Percentiles rank a stretch among this genome's conserved stretches.
These are phyloP conservation scores for Microsporum ferrugineum DNA, from an alignment of 2,329 filamentous ascomycete genomes.

Conservation along the genomic window DNA sequence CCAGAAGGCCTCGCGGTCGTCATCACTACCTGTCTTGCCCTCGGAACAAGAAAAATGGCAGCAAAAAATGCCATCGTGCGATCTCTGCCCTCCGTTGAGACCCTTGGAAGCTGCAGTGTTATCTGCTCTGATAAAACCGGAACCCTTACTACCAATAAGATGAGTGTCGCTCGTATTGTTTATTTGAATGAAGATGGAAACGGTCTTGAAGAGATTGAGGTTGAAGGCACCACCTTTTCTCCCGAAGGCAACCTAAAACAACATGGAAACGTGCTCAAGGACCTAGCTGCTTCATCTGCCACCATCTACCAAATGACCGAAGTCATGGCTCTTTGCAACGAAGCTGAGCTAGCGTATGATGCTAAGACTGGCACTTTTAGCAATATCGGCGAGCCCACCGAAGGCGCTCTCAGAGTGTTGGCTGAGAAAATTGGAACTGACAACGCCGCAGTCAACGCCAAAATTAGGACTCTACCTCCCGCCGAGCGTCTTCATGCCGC, in stretches of 20 bases:
- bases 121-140: constrained; percentile 99
- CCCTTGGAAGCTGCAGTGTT: constrained; percentile 94
- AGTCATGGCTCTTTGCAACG: constrained; percentile 70
- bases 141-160: constrained; percentile 95
- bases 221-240: constrained; percentile 86
- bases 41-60: constrained; percentile 97
- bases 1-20: constrained; percentile 95
- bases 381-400: constrained; percentile 86
- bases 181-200: constrained; percentile 64
- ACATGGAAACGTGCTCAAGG: constrained; percentile 55
- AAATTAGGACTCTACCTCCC: constrained; percentile 37
- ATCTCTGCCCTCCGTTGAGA: constrained; percentile 93
- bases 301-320: constrained; percentile 70
- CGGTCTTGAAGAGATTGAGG: constrained; percentile 71
- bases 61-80: constrained; percentile 95
- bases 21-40: constrained; percentile 93
- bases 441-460: constrained; percentile 48
- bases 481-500: constrained; percentile 63
- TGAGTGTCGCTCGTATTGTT: constrained; percentile 92
- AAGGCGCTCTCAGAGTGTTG: constrained; percentile 80
- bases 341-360: constrained; percentile 73
- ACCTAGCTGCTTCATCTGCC: constrained; percentile 58
- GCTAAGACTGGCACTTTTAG: constrained; percentile 60
- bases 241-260: constrained; percentile 64
- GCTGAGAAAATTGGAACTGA: constrained; percentile 90